Base-by-base conservation (phyloP, 2,329 filamentous ascomycete genomes). In the Pseudophaeomoniella oleicola region DNA sequence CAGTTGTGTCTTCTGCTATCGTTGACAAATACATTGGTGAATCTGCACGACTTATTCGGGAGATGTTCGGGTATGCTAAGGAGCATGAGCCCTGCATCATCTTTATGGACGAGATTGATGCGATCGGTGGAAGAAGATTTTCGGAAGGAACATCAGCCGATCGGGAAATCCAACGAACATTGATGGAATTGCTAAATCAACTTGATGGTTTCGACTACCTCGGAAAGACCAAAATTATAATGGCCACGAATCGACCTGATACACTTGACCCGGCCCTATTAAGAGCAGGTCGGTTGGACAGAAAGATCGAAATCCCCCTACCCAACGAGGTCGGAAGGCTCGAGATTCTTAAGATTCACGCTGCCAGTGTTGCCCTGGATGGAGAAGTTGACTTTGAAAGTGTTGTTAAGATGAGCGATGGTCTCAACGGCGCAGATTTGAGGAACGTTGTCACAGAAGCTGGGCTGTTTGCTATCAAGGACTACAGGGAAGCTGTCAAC, bases 101-200 rank as follows among this genome's bases (percentile, higher is more conserved):
- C 64, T 98, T 98, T 73, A 98, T 98, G 90, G 92, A 98, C 69
- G 90, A 98, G 64, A 98, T 98, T 55, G 90, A 98, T 55, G 90
- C 90, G 54, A 98, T 98, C 53, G 90, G 90, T 58, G 92, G 92
- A 44, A 77, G 92, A 51, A 75, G 90, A 51, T 98, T 98, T 63
- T 94, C 85, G 1, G 90, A 98, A 60, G 90, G 92, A 48, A 98
- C 90, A 36, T 94, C 86, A 41, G 90, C 90, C 35, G 90, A 98
- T 66, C 80, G 92, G 53, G 90, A 98, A 61, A 98, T 98, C 50
- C 90, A 98, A 64, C 80, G 90, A 54, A 98, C 90, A 22, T 69
- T 98, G 41, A 98, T 98, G 90, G 90, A 98, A 61, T 72, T 98
- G 38, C 79, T 98, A 44, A 98, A 98, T 63, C 90, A 98, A 62